A percentile compares a stretch with the other conserved stretches of the same genome.
These are phyloP conservation scores for Eragrostis nindensis DNA, from an alignment of 176 grass and related monocot species.

Conservation along the genomic window DNA sequence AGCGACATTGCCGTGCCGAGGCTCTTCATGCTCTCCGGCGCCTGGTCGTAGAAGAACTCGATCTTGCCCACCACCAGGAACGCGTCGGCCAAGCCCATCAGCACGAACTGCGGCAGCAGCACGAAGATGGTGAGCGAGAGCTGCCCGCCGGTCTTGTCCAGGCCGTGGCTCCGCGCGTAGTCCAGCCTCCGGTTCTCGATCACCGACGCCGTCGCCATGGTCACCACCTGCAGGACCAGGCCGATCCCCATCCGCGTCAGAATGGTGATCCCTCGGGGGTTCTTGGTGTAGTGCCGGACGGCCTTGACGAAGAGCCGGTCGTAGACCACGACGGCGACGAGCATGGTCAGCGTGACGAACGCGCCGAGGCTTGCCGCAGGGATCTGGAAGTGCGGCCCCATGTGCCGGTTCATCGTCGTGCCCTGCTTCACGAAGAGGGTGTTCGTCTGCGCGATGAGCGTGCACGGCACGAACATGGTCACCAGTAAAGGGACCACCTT, in stretches of 20 bases:
- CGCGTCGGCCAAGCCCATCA: conserved; percentile 72
- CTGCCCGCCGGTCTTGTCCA: neutral
- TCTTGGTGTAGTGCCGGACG: conserved; percentile 49
- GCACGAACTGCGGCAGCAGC: conserved; percentile 78
- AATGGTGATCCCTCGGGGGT: conserved; percentile 80
- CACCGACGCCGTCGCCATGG: conserved; percentile 48
- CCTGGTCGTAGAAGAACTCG: conserved; percentile 95
- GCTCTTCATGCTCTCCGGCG: conserved; percentile 90
- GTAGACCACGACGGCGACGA: conserved; percentile 55
- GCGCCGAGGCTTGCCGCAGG: conserved; percentile 65
- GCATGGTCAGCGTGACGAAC: conserved; percentile 68
- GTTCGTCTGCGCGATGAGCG: conserved; percentile 58
- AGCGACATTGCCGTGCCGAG: conserved; percentile 70
- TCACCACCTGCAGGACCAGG: conserved; percentile 57
- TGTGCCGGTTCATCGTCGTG: conserved; percentile 56
- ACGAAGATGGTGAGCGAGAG: conserved; percentile 64
- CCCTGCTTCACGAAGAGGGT: conserved; percentile 83
- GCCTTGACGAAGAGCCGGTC: conserved; percentile 62
- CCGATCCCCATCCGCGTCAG: conserved; percentile 63
- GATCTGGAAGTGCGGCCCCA: conserved; percentile 53
- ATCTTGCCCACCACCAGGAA: conserved; percentile 55
- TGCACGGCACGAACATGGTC: conserved; percentile 67
- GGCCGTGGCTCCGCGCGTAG: conserved; percentile 49
- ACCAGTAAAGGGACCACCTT: conserved; percentile 59
- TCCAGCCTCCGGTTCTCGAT: conserved; percentile 50